These are phyloP conservation scores for Dioszegia crocea DNA, from an alignment of 768 basidiomycete species.

Conservation along the genomic window DNA sequence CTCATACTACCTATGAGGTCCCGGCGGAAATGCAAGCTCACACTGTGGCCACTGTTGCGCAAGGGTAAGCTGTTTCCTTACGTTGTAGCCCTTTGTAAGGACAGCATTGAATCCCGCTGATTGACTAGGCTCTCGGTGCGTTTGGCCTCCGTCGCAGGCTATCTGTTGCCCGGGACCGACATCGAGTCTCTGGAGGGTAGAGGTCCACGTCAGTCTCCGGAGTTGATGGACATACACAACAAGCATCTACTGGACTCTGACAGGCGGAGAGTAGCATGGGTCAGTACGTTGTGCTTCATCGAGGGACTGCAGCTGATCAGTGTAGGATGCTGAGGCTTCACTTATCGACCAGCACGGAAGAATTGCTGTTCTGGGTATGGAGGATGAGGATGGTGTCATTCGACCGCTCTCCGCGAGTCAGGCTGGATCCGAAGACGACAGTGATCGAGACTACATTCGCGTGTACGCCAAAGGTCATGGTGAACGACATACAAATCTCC, in stretches of 20 bases:
- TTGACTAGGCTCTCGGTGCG: neutral
- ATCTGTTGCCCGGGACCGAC: neutral
- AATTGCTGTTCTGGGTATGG: neutral
- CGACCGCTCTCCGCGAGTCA: neutral
- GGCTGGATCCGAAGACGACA: neutral
- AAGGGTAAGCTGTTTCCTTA: slow-evolving; percentile 13
- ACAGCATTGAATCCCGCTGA: neutral
- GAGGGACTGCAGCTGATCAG: neutral
- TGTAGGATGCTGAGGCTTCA: neutral
- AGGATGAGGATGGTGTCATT: neutral
- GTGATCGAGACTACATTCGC: neutral
- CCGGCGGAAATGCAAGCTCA: neutral
- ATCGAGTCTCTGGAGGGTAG: neutral
- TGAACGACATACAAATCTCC: neutral
- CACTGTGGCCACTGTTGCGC: slow-evolving; percentile 8
- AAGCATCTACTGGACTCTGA: neutral
- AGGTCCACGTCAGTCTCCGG: neutral
- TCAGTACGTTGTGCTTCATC: neutral
- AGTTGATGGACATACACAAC: neutral
- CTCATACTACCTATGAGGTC: neutral
- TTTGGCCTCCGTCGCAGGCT: slow-evolving; percentile 1
- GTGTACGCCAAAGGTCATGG: neutral
- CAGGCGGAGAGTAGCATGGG: neutral
- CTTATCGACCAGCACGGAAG: neutral
- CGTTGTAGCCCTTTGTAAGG: no score